These are phyloP conservation scores for Kwoniella dendrophila DNA, from an alignment of 768 basidiomycete genomes.

Conservation along the genomic window DNA sequence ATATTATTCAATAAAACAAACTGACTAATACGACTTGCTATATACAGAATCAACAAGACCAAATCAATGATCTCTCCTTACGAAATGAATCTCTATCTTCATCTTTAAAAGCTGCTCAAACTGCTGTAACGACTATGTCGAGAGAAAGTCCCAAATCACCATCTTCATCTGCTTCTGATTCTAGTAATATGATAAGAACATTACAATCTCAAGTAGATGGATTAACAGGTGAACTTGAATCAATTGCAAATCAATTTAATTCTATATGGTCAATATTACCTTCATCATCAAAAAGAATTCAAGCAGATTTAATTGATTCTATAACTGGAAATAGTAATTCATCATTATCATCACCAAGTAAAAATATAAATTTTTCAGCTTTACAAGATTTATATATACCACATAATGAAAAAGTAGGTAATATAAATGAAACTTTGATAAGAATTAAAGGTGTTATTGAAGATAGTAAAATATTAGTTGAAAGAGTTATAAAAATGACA, in stretches of 20 bases:
- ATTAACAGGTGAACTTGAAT: slow-evolving; percentile 60
- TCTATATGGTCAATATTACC: slow-evolving; percentile 81
- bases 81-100: slow-evolving; percentile 50
- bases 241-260: slow-evolving; percentile 66
- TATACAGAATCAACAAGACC: slow-evolving; percentile 37
- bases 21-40: not conserved
- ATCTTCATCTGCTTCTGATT: slow-evolving; percentile 21
- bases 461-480: slow-evolving; percentile 81
- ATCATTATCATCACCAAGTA: slow-evolving; percentile 58
- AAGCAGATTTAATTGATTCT: slow-evolving; percentile 57
- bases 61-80: slow-evolving; percentile 43
- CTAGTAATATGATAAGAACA: slow-evolving; percentile 30
- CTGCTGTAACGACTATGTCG: too few relatives aligned
- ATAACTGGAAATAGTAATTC: slow-evolving; percentile 40
- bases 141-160: too few relatives aligned
- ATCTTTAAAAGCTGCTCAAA: slow-evolving; percentile 46
- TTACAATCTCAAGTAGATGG: slow-evolving; percentile 40
- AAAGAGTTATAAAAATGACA: slow-evolving; percentile 78
- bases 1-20: not conserved
- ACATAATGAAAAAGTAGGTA: slow-evolving; percentile 60
- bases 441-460: slow-evolving; percentile 78
- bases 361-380: slow-evolving; percentile 81
- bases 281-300: slow-evolving; percentile 75
- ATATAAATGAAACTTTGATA: slow-evolving; percentile 72
- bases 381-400: slow-evolving; percentile 77